A percentile compares a stretch with the other conserved stretches of the same genome.
Conservation (phyloP, 1,139 yeast species). For the Zygotorulaspora mrakii region DNA sequence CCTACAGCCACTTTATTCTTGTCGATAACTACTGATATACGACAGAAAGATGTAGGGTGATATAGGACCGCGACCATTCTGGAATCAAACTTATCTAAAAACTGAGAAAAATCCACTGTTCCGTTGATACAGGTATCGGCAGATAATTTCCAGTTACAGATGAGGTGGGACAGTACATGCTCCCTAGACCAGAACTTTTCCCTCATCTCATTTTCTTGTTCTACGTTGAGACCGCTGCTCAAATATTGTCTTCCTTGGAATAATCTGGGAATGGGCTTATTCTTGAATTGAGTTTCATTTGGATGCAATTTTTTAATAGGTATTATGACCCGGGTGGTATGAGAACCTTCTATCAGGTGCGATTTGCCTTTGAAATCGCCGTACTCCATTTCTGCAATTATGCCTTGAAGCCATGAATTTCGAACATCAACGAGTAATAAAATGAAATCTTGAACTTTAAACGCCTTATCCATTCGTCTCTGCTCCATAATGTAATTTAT, state of each 20-base stretch:
- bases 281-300: constrained; percentile 40
- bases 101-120: constrained; percentile 28
- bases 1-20: constrained; percentile 18
- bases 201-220: constrained; percentile 49
- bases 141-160: constrained; percentile 57
- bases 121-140: constrained; percentile 22
- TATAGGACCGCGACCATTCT: constrained; percentile 26
- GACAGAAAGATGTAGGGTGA: constrained; percentile 22
- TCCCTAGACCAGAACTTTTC: constrained; percentile 81
- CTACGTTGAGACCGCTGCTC: constrained; percentile 53
- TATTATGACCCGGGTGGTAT: constrained; percentile 59
- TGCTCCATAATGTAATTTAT: constrained; percentile 17
- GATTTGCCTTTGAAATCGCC: constrained; percentile 26
- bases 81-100: constrained; percentile 27
- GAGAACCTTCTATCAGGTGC: constrained; percentile 34
- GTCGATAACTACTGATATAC: constrained; percentile 18
- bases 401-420: constrained; percentile 35
- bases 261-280: constrained; percentile 67
- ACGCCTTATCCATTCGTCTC: constrained; percentile 9
- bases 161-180: constrained; percentile 51
- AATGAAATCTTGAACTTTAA: constrained; percentile 23
- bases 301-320: constrained; percentile 56
- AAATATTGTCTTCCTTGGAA: constrained; percentile 67
- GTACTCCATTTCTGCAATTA: constrained; percentile 21
- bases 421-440: constrained; percentile 33